These are phyloP conservation scores for Smittium culicis DNA, from an alignment of 371 early-diverging fungal species.

Conservation along the genomic window DNA sequence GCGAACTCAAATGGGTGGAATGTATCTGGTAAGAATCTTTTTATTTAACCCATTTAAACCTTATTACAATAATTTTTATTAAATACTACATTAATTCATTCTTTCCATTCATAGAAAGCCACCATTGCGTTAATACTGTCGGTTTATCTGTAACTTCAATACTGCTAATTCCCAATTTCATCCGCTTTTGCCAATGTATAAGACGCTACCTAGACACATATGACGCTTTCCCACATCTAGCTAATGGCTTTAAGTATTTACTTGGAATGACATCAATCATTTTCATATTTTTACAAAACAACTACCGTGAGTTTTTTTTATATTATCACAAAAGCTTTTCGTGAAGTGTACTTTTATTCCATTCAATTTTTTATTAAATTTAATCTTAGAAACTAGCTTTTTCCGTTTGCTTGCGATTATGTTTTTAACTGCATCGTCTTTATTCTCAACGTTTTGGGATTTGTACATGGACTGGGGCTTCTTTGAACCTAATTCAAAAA, in stretches of 20 bases:
- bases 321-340: background rate
- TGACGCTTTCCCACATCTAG: conserved; percentile 37
- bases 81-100: background rate
- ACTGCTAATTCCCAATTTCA: conserved; percentile 29
- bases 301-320: background rate
- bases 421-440: background rate
- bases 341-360: background rate
- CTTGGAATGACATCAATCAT: conserved; percentile 34
- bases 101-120: background rate
- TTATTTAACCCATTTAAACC: background rate
- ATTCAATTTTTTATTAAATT: background rate
- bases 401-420: conserved; percentile 10
- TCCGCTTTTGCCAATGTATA: conserved; percentile 40
- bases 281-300: background rate
- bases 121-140: conserved; percentile 42
- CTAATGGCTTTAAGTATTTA: conserved; percentile 40
- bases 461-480: conserved; percentile 81
- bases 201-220: conserved; percentile 35
- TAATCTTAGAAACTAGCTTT: background rate
- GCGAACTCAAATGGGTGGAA: conserved; percentile 41
- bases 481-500: conserved; percentile 37
- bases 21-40: conserved; percentile 30
- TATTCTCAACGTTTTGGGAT: conserved; percentile 47
- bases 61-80: background rate
- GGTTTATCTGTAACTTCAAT: conserved; percentile 37